These are phyloP conservation scores for Xylariaceae sp. DNA, from an alignment of 2,329 filamentous ascomycete genomes.

Conservation along the genomic window DNA sequence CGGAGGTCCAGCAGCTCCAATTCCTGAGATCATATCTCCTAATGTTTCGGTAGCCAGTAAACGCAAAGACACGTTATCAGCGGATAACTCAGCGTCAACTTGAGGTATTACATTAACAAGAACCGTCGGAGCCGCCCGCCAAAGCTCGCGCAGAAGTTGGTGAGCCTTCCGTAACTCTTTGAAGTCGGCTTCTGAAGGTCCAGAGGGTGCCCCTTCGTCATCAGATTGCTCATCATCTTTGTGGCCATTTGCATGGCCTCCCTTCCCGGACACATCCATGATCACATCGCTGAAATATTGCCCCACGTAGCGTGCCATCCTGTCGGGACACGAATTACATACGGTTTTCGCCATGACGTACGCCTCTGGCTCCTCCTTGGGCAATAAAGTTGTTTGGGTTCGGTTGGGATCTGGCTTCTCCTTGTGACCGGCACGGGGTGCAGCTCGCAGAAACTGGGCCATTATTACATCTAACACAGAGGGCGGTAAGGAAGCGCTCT, in stretches of 20 bases:
- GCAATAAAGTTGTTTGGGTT: conserved; percentile 76
- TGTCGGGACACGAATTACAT: conserved; percentile 83
- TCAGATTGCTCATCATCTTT: conserved; percentile 59
- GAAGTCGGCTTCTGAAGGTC: conserved; percentile 76
- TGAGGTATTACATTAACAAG: conserved; percentile 92
- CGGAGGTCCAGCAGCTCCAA: conserved; percentile 85
- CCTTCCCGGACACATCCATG: conserved; percentile 70
- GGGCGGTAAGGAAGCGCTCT: conserved; percentile 70
- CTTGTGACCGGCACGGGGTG: conserved; percentile 62
- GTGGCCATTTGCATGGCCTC: conserved; percentile 52
- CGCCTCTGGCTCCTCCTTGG: conserved; percentile 83
- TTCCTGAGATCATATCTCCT: conserved; percentile 89
- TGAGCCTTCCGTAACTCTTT: conserved; percentile 88
- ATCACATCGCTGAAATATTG: conserved; percentile 98
- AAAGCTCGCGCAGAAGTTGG: conserved; percentile 81
- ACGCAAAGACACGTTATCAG: conserved; percentile 82
- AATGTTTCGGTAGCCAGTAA: conserved; percentile 88
- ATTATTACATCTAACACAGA: conserved; percentile 90
- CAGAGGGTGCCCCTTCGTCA: conserved; percentile 55
- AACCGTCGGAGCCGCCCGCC: conserved; percentile 84
- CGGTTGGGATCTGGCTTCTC: conserved; percentile 60
- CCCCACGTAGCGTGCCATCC: conserved; percentile 90
- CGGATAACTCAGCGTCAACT: conserved; percentile 84
- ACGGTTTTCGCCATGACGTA: conserved; percentile 97
- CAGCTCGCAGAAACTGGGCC: conserved; percentile 89